These are phyloP conservation scores for Pistacia atlantica DNA, from an alignment of 345 rosid species.

Conservation along the genomic window DNA sequence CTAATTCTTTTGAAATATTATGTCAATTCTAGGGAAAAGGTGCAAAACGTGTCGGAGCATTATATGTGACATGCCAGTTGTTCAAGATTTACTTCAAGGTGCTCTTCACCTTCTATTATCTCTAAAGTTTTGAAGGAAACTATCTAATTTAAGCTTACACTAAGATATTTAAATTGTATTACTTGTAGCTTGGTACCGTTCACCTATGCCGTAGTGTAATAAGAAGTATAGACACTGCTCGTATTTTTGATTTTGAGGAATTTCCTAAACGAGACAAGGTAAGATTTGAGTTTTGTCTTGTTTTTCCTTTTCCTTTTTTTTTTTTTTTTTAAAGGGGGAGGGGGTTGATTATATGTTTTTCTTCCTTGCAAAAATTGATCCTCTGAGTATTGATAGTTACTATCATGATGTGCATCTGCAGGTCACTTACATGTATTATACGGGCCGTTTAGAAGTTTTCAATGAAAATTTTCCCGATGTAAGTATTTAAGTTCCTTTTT, in stretches of 20 bases:
- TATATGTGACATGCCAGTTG: constrained; percentile 93
- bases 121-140: too few relatives aligned
- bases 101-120: background rate
- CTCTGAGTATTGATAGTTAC: constrained; percentile 5
- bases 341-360: background rate
- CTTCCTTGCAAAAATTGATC: background rate
- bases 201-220: constrained; percentile 98
- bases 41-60: constrained; percentile 90
- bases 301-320: too few relatives aligned
- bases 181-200: constrained; percentile 92
- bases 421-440: constrained; percentile 99
- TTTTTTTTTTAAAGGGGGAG: too few relatives aligned
- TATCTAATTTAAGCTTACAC: background rate
- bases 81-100: constrained; percentile 96
- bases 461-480: constrained; percentile 96
- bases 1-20: constrained; percentile 12
- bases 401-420: constrained; percentile 29
- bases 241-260: constrained; percentile 95
- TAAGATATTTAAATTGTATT: constrained; percentile 1
- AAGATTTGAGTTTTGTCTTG: background rate
- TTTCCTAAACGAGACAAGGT: constrained; percentile 95
- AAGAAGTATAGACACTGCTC: constrained; percentile 95
- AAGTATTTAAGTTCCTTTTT: constrained; percentile 34
- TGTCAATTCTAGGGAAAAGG: constrained; percentile 78
- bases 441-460: constrained; percentile 96